Evolutionary conservation across 1,284 basidiomycete species (phyloP).

Genomic region (Ceratobasidium theobromae): DNA sequence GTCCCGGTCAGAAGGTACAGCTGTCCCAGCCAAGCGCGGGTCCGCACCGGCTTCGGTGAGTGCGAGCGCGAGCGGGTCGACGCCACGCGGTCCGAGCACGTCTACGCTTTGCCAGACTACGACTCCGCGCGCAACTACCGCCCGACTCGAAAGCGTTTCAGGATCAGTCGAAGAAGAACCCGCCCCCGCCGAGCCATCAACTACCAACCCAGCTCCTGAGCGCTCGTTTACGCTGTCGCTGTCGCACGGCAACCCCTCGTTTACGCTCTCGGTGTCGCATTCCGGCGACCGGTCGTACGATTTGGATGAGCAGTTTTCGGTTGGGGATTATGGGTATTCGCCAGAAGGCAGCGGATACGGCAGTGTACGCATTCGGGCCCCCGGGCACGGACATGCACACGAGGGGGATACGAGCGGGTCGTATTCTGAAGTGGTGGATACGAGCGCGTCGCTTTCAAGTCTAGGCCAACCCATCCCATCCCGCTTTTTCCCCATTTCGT

Average conservation of each 20-base stretch:
- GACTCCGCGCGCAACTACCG: conserved; percentile 11
- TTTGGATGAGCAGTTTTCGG: conserved; percentile 44
- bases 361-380: conserved; percentile 44
- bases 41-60: no score
- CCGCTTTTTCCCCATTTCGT: conserved; percentile 65
- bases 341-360: conserved; percentile 36
- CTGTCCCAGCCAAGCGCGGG: not conserved
- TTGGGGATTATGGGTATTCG: conserved; percentile 47
- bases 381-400: conserved; percentile 52
- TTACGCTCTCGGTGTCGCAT: conserved; percentile 1
- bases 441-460: conserved; percentile 65
- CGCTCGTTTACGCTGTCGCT: no score
- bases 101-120: conserved; percentile 11
- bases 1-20: not conserved
- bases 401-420: conserved; percentile 63
- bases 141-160: conserved; percentile 5
- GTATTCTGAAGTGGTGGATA: no score
- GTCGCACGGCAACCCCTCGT: not conserved
- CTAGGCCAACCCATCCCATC: conserved; percentile 69
- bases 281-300: conserved; percentile 36
- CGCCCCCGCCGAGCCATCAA: no score
- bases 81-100: conserved; percentile 22
- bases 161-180: conserved; percentile 40
- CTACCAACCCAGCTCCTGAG: no score
- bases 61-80: conserved; percentile 13